phyloP scores from a whole-genome alignment of 1,139 yeast species.

The Pichia kudriavzevii region DNA sequence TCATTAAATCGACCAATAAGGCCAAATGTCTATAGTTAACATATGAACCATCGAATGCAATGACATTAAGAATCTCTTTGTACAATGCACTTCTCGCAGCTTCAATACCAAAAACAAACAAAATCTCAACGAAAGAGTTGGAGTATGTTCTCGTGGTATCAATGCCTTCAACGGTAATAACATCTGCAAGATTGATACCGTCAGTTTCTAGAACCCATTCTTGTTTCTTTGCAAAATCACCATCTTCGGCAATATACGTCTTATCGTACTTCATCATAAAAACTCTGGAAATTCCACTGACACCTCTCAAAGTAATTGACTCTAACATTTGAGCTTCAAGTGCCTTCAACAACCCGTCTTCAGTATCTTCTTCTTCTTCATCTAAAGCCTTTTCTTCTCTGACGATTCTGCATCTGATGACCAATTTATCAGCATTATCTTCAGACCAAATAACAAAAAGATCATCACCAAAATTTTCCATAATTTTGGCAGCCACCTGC shows the following conservation, averaged over 20 bases:
- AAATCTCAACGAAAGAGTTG: conserved; percentile 91
- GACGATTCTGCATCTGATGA: conserved; percentile 96
- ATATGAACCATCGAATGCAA: conserved; percentile 98
- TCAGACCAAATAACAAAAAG: conserved; percentile 98
- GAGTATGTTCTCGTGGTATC: conserved; percentile 87
- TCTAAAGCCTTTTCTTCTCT: conserved; percentile 93
- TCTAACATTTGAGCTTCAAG: conserved; percentile 96
- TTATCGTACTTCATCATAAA: conserved; percentile 92
- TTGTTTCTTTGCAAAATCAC: conserved; percentile 81
- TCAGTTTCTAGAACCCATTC: conserved; percentile 99
- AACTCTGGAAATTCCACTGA: conserved; percentile 86
- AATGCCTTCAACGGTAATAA: conserved; percentile 91
- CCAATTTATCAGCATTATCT: conserved; percentile 95
- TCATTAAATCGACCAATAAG: conserved; percentile 94
- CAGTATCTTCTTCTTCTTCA: conserved; percentile 92
- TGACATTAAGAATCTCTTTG: conserved; percentile 90
- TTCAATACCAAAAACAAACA: conserved; percentile 94
- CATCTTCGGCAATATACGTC: conserved; percentile 69
- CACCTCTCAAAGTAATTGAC: conserved; percentile 91
- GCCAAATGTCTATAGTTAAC: conserved; percentile 99
- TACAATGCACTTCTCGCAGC: conserved; percentile 94
- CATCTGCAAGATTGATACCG: conserved; percentile 94
- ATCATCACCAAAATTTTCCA: conserved; percentile 90
- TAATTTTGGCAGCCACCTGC: conserved; percentile 94
- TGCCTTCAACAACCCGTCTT: conserved; percentile 91